phyloP scores from a whole-genome alignment of 2,329 filamentous ascomycete genomes.

The Erysiphe neolycopersici region DNA sequence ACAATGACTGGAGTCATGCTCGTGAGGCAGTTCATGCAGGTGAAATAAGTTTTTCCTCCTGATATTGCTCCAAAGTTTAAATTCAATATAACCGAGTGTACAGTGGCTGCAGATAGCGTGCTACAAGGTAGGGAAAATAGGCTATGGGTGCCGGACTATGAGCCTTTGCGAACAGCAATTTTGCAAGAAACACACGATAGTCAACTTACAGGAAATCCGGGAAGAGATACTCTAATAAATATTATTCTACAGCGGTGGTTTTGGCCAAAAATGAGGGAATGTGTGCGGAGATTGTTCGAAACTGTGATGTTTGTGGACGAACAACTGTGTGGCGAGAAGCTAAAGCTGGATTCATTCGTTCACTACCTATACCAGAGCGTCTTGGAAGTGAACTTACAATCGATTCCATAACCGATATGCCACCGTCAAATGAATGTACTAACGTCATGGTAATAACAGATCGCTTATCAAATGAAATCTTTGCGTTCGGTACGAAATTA shows the following conservation, averaged over 20 bases:
- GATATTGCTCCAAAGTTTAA: too few relatives aligned
- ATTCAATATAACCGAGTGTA: background rate
- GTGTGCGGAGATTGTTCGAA: background rate
- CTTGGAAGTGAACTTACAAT: background rate
- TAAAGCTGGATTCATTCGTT: background rate
- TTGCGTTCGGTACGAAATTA: background rate
- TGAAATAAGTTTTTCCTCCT: too few relatives aligned
- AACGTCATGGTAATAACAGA: background rate
- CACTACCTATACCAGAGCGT: background rate
- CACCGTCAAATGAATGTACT: too few relatives aligned
- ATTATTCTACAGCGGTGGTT: background rate
- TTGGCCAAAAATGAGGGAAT: background rate
- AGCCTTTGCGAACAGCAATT: background rate
- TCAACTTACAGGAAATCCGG: background rate
- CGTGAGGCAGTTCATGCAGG: too few relatives aligned
- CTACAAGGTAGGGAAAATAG: background rate
- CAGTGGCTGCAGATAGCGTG: background rate
- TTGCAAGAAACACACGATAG: background rate
- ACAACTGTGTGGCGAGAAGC: background rate
- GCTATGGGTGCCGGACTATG: background rate
- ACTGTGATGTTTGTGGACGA: background rate
- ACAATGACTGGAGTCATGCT: too few relatives aligned
- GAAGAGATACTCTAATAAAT: background rate
- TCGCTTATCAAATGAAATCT: background rate
- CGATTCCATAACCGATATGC: background rate